Evolutionary conservation across 2,329 filamentous ascomycete species (phyloP).

Genomic region (Coniochaeta ligniaria): DNA sequence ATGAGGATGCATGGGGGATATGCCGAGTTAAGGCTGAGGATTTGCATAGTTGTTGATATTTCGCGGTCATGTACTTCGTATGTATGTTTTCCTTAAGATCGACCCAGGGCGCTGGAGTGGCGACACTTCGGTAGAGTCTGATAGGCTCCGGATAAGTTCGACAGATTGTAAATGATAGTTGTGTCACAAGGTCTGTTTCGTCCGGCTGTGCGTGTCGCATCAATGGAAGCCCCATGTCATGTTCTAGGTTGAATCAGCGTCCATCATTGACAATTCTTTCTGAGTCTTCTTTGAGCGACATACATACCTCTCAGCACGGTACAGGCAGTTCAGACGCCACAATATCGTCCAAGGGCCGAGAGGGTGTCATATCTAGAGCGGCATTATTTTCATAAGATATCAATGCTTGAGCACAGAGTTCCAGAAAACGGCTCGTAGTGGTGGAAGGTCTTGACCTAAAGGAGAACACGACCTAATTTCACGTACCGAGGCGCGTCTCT

Average conservation of each 20-base stretch:
- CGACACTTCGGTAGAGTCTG: neutral
- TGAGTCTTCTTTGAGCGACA: neutral
- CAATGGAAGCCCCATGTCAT: neutral
- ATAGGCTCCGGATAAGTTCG: constrained; percentile 1
- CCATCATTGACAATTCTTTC: neutral
- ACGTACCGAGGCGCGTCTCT: neutral
- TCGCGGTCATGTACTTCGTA: neutral
- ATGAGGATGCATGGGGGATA: neutral
- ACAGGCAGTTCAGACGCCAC: neutral
- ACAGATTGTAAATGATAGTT: neutral
- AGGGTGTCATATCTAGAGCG: neutral
- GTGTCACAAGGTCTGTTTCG: neutral
- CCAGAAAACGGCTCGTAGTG: neutral
- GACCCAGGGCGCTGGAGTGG: neutral
- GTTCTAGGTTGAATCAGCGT: neutral
- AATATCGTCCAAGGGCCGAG: neutral
- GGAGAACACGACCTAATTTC: neutral
- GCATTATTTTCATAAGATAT: neutral
- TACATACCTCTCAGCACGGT: neutral
- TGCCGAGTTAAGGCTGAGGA: constrained; percentile 1
- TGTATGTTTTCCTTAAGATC: neutral
- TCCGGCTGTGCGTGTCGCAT: neutral
- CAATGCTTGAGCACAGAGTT: neutral
- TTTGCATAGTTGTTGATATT: neutral
- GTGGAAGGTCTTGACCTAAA: neutral